These are phyloP conservation scores for Cryptococcus sp. DNA, from an alignment of 1,284 basidiomycete species.

Conservation along the genomic window DNA sequence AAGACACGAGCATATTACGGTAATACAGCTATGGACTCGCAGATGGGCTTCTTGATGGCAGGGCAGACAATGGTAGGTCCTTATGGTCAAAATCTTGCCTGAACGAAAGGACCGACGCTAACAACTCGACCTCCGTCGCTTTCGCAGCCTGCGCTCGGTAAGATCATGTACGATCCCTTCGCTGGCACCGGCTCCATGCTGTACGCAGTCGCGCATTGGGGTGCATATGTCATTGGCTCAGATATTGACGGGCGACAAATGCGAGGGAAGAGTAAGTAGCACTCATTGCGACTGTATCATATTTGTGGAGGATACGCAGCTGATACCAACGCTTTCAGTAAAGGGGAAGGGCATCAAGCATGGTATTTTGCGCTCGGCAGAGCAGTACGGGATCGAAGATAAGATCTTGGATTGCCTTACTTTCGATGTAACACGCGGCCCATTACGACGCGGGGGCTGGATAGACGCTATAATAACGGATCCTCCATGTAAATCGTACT, in stretches of 20 bases:
- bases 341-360: conserved; percentile 54
- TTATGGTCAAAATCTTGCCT: not conserved
- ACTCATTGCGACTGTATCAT: not conserved
- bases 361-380: conserved; percentile 76
- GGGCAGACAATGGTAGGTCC: conserved; percentile 78
- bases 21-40: conserved; percentile 97
- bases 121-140: not conserved
- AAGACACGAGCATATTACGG: conserved; percentile 91
- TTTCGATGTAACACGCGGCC: conserved; percentile 86
- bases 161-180: conserved; percentile 94
- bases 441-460: conserved; percentile 81
- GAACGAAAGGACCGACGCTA: not conserved
- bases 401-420: conserved; percentile 82
- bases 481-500: conserved; percentile 71
- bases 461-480: conserved; percentile 96
- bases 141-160: conserved; percentile 75
- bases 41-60: conserved; percentile 92
- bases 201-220: conserved; percentile 80
- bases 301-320: not conserved
- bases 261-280: conserved; percentile 71
- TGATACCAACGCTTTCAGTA: conserved; percentile 39
- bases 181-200: conserved; percentile 96
- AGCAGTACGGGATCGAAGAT: conserved; percentile 76
- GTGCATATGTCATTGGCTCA: conserved; percentile 82
- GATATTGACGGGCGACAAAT: conserved; percentile 98